phyloP scores from a whole-genome alignment of 1,284 basidiomycete genomes.

The Apiotrichum montevideense region DNA sequence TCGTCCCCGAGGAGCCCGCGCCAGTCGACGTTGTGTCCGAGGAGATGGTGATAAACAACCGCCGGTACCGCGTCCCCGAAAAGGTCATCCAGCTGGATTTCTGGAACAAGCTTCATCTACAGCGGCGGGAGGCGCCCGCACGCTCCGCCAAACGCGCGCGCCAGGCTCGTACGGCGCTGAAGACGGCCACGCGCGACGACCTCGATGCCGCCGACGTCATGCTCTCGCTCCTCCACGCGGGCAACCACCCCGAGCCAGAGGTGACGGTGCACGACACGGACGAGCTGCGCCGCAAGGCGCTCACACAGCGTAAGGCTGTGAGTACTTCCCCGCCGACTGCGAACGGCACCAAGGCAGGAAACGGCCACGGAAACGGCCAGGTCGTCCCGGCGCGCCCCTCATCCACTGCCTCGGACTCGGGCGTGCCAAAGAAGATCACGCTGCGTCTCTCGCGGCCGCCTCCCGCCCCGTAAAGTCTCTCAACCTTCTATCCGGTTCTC shows the following conservation, averaged over 20 bases:
- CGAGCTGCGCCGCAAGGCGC: too few species aligned
- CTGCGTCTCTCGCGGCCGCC: not conserved
- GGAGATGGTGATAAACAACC: conserved; percentile 52
- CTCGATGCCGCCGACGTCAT: conserved; percentile 30
- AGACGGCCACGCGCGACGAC: conserved; percentile 20
- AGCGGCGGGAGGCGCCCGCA: conserved; percentile 9
- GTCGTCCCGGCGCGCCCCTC: not conserved
- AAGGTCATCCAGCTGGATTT: conserved; percentile 87
- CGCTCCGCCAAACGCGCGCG: conserved; percentile 3
- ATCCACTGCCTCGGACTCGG: conserved; percentile 1
- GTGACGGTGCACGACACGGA: not conserved
- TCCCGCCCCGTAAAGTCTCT: too few species aligned
- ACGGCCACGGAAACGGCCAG: not conserved
- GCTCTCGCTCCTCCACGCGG: conserved; percentile 9
- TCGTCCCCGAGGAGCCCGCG: conserved; percentile 62
- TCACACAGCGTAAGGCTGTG: not conserved
- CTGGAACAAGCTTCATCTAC: conserved; percentile 70
- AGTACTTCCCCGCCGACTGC: not conserved
- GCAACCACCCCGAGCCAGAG: not conserved
- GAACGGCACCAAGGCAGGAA: not conserved
- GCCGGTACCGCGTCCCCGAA: conserved; percentile 90
- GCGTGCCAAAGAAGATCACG: conserved; percentile 1
- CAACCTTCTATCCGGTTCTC: too few species aligned
- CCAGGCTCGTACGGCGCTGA: conserved; percentile 2
- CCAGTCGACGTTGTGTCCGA: conserved; percentile 37